Base-by-base conservation (phyloP, 352 stramenopile species). In the Globisporangium polare region DNA sequence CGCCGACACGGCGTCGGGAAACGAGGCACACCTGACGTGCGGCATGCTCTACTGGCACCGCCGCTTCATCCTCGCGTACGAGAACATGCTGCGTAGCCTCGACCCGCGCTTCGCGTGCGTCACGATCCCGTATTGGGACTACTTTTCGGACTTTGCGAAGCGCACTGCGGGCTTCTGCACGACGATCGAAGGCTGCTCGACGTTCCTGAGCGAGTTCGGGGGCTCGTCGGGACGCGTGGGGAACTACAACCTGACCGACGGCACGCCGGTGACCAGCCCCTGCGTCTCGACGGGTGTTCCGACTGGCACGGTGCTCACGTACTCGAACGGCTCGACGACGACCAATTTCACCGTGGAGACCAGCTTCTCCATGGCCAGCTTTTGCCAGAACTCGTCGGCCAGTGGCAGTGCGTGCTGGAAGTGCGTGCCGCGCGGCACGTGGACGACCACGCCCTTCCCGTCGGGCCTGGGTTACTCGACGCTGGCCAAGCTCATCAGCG, bases 41-140 rank as follows among this genome's bases (percentile, higher is more conserved):
- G 77, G 68, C 10, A 79, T 89, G 60, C 60, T 88, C 56, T 89
- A 75, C 46, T 93, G 83, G 83, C 72, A 93, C 60, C 83, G 81
- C 9, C 77, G 78, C 22, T 89, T 80, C 47, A 55, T 91, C 9
- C 69, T 90, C 45, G 83, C 74, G 41, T 90, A 89, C 67, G 83
- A 93, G 58, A 80, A 78, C 45, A 91, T 91, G 81, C 69, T 93
- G 33, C 83, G 83, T 45, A 86, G 71, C 58, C 70, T 92, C 0
- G 78, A 65, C 13, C 58, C 79, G 0, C 72, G 62, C 20, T 94
- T 77, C 60, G 81, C 77, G 15, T 91, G 80, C 46, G 37, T 94
- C 26, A 92, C 80, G 27, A 71, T 91, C 24, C 83, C 85, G 24
- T 94, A 92, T 67, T 94, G 81, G 80, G 77, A 94, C 68, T 86